phyloP scores from a whole-genome alignment of 202 grass and related monocot genomes.

The Panicum hallii region DNA sequence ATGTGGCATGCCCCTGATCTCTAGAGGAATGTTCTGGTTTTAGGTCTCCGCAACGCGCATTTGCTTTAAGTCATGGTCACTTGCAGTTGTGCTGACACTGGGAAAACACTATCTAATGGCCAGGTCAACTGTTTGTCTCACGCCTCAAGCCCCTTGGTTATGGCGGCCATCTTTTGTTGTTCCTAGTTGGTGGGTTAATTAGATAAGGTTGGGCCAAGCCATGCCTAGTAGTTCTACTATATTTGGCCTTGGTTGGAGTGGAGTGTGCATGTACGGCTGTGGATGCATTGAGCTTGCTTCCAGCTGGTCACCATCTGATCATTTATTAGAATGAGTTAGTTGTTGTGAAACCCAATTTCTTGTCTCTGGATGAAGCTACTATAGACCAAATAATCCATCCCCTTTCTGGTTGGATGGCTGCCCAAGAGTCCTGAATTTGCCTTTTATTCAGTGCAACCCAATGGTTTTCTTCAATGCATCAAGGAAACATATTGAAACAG shows the following conservation, averaged over 20 bases:
- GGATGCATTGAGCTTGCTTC: slow-evolving; percentile 31
- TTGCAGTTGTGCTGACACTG: slow-evolving; percentile 27
- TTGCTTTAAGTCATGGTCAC: slow-evolving; percentile 28
- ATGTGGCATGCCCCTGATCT: slow-evolving; percentile 37
- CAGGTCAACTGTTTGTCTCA: slow-evolving; percentile 35
- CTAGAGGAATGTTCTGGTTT: slow-evolving; percentile 42
- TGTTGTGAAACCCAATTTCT: not conserved
- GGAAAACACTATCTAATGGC: slow-evolving; percentile 27
- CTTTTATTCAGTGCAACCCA: not conserved
- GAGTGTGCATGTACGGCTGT: slow-evolving; percentile 16
- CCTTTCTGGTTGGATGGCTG: slow-evolving; percentile 16
- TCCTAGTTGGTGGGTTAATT: slow-evolving; percentile 34
- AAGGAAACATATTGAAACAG: slow-evolving; percentile 2
- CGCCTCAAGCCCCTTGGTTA: slow-evolving; percentile 33
- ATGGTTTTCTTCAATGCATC: slow-evolving; percentile 29
- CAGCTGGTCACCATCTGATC: slow-evolving; percentile 1
- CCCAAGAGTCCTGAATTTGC: not conserved
- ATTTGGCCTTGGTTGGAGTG: slow-evolving; percentile 39
- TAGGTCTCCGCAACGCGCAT: not conserved
- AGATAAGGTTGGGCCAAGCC: slow-evolving; percentile 19
- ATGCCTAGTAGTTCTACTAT: slow-evolving; percentile 30
- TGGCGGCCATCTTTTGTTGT: slow-evolving; percentile 36
- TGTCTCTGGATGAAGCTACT: not conserved
- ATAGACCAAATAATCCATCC: not conserved
- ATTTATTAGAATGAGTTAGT: slow-evolving; percentile 1